These are phyloP conservation scores for Staphylotrichum tortipilum DNA, from an alignment of 495 filamentous ascomycete species.

Conservation along the genomic window DNA sequence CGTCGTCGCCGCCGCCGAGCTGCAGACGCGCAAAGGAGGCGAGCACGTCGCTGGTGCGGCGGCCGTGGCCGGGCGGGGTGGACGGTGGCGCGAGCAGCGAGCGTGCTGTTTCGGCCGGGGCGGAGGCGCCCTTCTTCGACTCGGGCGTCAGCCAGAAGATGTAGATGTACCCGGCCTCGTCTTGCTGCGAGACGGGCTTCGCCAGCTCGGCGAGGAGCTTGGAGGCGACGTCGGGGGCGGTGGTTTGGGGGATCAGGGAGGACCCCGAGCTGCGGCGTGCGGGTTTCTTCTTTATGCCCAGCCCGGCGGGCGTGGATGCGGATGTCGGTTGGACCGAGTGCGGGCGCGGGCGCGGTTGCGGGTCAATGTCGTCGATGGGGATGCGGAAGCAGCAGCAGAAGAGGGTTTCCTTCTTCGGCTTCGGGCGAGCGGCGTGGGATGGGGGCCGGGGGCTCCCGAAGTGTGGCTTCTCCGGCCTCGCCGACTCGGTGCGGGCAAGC, in stretches of 20 bases:
- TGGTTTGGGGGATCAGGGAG: conserved; percentile 52
- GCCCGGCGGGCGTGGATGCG: conserved; percentile 18
- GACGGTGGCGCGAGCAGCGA: conserved; percentile 45
- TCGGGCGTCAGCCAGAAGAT: conserved; percentile 84
- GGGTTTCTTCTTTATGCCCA: conserved; percentile 19
- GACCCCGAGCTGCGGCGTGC: conserved; percentile 30
- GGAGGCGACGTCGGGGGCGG: conserved; percentile 57
- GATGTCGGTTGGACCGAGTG: conserved; percentile 29
- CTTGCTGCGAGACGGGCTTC: conserved; percentile 67
- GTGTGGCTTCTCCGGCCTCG: conserved; percentile 14
- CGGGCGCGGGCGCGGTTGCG: conserved; percentile 30
- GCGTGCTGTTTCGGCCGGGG: conserved; percentile 49
- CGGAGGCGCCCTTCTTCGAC: conserved; percentile 35
- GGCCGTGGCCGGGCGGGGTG: conserved; percentile 30
- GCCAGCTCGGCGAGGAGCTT: conserved; percentile 63
- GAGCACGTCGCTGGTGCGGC: conserved; percentile 60
- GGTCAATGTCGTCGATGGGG: conserved; percentile 27
- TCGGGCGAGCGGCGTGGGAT: conserved; percentile 22
- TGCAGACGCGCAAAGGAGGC: conserved; percentile 39
- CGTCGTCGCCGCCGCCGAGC: conserved; percentile 11
- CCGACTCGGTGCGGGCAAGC: conserved; percentile 39
- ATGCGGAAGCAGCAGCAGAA: conserved; percentile 41
- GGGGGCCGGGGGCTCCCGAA: conserved; percentile 12
- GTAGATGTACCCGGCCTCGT: conserved; percentile 93
- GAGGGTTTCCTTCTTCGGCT: conserved; percentile 22